Percentiles rank a stretch among this genome's conserved stretches.
Evolutionary conservation across 495 filamentous ascomycete species (phyloP).

Genomic region (Aspergillus saccharolyticus): DNA sequence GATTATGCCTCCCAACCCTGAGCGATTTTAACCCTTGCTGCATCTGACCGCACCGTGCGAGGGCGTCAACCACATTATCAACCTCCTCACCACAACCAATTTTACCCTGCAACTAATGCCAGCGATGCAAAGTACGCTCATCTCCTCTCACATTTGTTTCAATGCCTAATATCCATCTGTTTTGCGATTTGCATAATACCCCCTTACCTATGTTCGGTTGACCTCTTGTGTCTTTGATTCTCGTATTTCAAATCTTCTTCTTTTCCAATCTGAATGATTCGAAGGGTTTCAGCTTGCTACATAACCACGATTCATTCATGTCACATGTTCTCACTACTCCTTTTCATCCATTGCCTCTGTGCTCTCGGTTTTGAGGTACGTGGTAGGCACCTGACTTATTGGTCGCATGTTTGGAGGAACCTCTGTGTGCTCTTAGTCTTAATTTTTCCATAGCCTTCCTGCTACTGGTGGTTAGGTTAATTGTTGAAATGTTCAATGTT

Average conservation of each 20-base stretch:
- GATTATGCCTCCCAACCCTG: neutral
- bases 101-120: neutral
- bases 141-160: constrained; percentile 16
- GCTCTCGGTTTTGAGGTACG: neutral
- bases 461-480: neutral
- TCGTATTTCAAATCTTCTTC: neutral
- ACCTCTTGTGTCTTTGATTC: constrained; percentile 5
- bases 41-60: neutral
- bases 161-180: constrained; percentile 15
- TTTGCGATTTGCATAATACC: constrained; percentile 36
- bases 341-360: neutral
- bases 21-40: neutral
- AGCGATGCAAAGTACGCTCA: neutral
- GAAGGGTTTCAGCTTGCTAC: neutral
- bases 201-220: constrained; percentile 16
- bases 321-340: neutral
- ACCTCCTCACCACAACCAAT: neutral
- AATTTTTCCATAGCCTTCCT: neutral
- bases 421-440: neutral
- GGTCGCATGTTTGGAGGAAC: neutral
- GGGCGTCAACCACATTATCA: too few species aligned
- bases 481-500: too few species aligned
- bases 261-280: neutral
- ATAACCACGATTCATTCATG: neutral
- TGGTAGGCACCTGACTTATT: neutral